These are phyloP conservation scores for Neopestalotiopsis clavispora DNA, from an alignment of 2,329 filamentous ascomycete genomes.

Conservation along the genomic window DNA sequence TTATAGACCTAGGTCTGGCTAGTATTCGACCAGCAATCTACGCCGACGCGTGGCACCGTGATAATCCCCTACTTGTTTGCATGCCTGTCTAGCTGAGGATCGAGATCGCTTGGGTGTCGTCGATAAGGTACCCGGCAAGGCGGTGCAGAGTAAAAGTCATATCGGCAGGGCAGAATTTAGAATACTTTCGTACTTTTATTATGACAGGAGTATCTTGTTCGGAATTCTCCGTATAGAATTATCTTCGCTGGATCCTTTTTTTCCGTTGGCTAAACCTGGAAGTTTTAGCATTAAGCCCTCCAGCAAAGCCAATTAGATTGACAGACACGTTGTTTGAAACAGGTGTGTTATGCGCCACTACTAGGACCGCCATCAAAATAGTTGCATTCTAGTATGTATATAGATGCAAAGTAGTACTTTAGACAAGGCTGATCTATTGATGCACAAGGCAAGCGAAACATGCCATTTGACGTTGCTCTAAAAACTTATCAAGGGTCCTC, in stretches of 20 bases:
- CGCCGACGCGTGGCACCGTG: neutral
- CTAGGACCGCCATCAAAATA: neutral
- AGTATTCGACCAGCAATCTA: neutral
- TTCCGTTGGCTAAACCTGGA: neutral
- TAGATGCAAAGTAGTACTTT: no score
- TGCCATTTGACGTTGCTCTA: neutral
- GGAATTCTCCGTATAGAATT: neutral
- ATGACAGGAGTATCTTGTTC: neutral
- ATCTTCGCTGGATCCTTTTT: neutral
- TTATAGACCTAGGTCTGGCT: neutral
- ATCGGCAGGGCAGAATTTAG: neutral
- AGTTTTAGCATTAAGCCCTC: neutral
- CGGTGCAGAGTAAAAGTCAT: neutral
- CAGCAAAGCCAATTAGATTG: neutral
- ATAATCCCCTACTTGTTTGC: neutral
- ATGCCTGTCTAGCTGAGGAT: neutral
- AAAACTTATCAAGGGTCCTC: neutral
- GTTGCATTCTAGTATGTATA: no score
- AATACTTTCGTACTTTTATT: neutral
- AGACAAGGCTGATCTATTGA: neutral
- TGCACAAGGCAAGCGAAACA: neutral
- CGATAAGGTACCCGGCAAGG: neutral
- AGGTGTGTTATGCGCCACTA: neutral
- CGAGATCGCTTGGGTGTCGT: neutral
- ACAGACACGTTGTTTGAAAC: neutral